These are phyloP conservation scores for Oryza longistaminata DNA, from an alignment of 176 grass and related monocot genomes.

Conservation along the genomic window DNA sequence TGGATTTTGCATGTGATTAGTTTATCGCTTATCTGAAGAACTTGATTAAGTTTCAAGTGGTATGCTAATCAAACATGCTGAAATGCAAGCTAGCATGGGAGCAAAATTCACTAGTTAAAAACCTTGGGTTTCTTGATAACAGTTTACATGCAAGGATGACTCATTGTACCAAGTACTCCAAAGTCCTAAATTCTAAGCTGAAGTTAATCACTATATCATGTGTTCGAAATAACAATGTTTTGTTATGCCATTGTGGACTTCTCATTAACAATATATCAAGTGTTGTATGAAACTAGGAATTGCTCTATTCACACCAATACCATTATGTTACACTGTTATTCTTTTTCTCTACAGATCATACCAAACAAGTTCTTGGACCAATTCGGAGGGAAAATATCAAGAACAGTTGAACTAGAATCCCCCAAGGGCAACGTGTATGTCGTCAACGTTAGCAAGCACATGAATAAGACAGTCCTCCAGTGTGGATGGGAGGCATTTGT, in stretches of 20 bases:
- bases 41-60: background rate
- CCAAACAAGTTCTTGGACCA: conserved; percentile 37
- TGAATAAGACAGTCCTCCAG: background rate
- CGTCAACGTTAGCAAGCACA: conserved; percentile 14
- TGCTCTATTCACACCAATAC: background rate
- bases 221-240: background rate
- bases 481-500: conserved; percentile 43
- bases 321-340: background rate
- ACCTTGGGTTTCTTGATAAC: background rate
- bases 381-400: conserved; percentile 34
- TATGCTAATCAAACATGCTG: background rate
- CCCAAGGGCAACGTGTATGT: conserved; percentile 26
- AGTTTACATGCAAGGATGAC: background rate
- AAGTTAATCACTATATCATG: background rate
- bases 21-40: background rate
- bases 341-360: conserved; percentile 27
- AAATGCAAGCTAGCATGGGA: background rate
- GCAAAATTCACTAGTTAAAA: background rate
- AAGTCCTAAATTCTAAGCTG: background rate
- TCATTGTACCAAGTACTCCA: background rate
- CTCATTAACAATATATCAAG: background rate
- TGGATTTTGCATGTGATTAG: too few relatives aligned
- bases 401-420: conserved; percentile 26
- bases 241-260: background rate
- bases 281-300: too few relatives aligned